Evolutionary conservation across 2,329 filamentous ascomycete genomes (phyloP).

Genomic region (Fusarium albosuccineum): DNA sequence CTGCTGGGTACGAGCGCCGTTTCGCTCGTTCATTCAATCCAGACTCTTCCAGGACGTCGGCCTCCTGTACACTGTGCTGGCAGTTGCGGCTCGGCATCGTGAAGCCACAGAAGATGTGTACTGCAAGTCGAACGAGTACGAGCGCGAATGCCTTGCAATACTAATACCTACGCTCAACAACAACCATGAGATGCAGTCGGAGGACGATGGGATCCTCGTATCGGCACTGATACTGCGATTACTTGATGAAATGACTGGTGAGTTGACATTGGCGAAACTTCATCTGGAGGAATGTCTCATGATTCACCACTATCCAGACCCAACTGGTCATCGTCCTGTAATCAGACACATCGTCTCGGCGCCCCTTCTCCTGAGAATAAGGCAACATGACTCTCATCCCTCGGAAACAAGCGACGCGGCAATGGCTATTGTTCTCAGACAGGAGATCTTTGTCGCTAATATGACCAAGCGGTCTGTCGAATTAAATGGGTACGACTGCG

Average conservation of each 20-base stretch:
- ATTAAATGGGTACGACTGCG: neutral
- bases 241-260: slow-evolving; percentile 14
- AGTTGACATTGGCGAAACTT: neutral
- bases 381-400: neutral
- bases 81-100: slow-evolving; percentile 8
- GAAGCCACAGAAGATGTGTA: neutral
- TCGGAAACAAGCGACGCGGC: slow-evolving; percentile 2
- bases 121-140: slow-evolving; percentile 2
- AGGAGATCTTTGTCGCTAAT: slow-evolving; percentile 10
- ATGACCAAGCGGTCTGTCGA: slow-evolving; percentile 8
- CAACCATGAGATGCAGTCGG: neutral
- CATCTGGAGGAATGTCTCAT: too few relatives aligned
- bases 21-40: neutral
- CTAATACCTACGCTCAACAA: slow-evolving; percentile 12
- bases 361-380: slow-evolving; percentile 1
- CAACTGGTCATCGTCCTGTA: neutral
- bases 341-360: slow-evolving; percentile 4
- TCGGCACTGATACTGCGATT: slow-evolving; percentile 8
- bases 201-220: neutral
- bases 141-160: slow-evolving; percentile 1
- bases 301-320: neutral
- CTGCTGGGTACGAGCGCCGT: neutral
- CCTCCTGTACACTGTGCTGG: slow-evolving; percentile 4
- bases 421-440: slow-evolving; percentile 2
- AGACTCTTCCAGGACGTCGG: neutral